Percentiles rank a stretch among this genome's conserved stretches.
These are phyloP conservation scores for Fraxinus quadrangulata DNA, from an alignment of 257 asterid species.

Conservation along the genomic window DNA sequence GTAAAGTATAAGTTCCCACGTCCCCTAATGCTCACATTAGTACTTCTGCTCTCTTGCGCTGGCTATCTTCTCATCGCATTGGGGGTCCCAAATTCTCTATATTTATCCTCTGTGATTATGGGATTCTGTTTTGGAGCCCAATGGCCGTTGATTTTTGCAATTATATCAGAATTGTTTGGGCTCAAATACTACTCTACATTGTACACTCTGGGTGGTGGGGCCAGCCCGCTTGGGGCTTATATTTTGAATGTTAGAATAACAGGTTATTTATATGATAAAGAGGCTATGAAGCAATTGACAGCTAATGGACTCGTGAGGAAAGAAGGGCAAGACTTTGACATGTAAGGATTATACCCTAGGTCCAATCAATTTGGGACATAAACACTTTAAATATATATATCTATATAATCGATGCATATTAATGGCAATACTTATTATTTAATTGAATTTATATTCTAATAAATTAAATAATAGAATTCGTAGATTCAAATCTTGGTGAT, in stretches of 20 bases:
- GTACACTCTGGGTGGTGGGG: slow-evolving; percentile 52
- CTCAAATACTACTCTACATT: slow-evolving; percentile 55
- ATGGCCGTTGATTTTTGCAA: slow-evolving; percentile 53
- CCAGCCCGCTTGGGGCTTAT: slow-evolving; percentile 57
- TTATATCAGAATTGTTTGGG: slow-evolving; percentile 50
- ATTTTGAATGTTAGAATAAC: slow-evolving; percentile 51
- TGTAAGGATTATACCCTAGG: too few species aligned
- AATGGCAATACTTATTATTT: too few species aligned
- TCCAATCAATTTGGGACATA: too few species aligned
- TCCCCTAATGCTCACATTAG: slow-evolving; percentile 41
- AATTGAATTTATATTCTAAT: too few species aligned
- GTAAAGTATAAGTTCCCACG: slow-evolving; percentile 47
- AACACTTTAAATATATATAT: too few species aligned
- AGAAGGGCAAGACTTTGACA: slow-evolving; percentile 43
- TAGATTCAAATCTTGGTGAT: too few species aligned
- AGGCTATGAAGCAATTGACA: slow-evolving; percentile 44
- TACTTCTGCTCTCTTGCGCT: slow-evolving; percentile 41
- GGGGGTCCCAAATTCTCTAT: slow-evolving; percentile 46
- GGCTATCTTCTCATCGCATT: slow-evolving; percentile 52
- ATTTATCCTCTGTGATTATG: slow-evolving; percentile 39
- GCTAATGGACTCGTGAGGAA: slow-evolving; percentile 36
- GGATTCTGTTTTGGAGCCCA: slow-evolving; percentile 59
- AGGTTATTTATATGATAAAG: slow-evolving; percentile 50
- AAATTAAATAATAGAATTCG: too few species aligned
- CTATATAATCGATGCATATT: too few species aligned